phyloP scores from a whole-genome alignment of 108 stramenopile genomes.

The Schizochytrium sp. region DNA sequence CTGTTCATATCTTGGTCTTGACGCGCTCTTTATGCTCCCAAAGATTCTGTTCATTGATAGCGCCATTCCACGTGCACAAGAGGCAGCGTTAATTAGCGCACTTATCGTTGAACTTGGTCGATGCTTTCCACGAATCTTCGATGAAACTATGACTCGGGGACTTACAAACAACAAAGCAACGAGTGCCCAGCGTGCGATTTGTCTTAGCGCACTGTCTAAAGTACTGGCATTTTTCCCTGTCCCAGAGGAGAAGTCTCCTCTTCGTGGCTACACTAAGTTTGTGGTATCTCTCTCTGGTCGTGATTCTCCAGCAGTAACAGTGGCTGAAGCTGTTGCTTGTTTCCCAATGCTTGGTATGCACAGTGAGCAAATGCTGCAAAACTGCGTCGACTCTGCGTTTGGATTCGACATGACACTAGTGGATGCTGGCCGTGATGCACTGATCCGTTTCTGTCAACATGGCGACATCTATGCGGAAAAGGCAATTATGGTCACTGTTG shows the following conservation, averaged over 20 bases:
- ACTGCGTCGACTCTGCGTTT: slow-evolving; percentile 43
- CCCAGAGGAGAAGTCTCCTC: neutral
- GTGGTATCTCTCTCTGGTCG: slow-evolving; percentile 9
- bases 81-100: slow-evolving; percentile 10
- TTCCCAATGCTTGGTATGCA: slow-evolving; percentile 40
- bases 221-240: neutral
- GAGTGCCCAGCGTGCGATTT: slow-evolving; percentile 47
- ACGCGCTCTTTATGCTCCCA: neutral
- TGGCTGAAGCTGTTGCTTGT: slow-evolving; percentile 25
- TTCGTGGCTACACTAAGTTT: slow-evolving; percentile 17
- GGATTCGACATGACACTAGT: slow-evolving; percentile 28
- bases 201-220: slow-evolving; percentile 30
- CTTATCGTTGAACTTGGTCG: slow-evolving; percentile 26
- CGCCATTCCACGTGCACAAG: slow-evolving; percentile 41
- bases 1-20: neutral
- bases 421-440: slow-evolving; percentile 22
- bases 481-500: slow-evolving; percentile 43
- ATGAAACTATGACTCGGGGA: slow-evolving; percentile 9
- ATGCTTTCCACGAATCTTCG: slow-evolving; percentile 10
- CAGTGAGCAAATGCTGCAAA: slow-evolving; percentile 21
- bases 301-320: neutral
- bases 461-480: slow-evolving; percentile 39
- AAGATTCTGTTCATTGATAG: neutral
- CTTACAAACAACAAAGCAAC: neutral
- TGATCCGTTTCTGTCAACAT: slow-evolving; percentile 40